phyloP scores from a whole-genome alignment of 495 filamentous ascomycete genomes.

The Podospora conica region DNA sequence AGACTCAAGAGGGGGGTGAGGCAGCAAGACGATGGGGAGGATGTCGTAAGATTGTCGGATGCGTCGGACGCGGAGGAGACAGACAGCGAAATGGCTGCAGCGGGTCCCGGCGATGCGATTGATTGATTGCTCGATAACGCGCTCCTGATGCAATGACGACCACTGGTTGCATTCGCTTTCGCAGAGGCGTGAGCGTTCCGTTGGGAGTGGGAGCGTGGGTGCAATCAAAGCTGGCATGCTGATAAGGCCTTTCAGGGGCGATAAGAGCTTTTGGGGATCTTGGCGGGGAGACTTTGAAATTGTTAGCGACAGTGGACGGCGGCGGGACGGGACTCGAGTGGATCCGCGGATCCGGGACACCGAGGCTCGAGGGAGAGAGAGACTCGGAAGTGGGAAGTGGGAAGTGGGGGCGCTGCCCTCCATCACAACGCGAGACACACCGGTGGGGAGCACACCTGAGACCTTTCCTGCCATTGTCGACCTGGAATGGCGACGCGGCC shows the following conservation, averaged over 20 bases:
- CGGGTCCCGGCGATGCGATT: background rate
- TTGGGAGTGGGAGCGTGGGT: background rate
- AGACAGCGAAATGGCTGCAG: background rate
- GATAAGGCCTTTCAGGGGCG: background rate
- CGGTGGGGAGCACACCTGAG: conserved; percentile 1
- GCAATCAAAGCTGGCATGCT: background rate
- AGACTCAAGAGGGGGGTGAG: too few relatives aligned
- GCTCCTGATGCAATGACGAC: background rate
- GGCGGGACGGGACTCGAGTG: background rate
- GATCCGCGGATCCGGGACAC: background rate
- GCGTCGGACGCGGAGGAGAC: background rate
- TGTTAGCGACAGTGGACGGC: background rate
- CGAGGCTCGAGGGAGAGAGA: background rate
- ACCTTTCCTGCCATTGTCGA: conserved; percentile 3
- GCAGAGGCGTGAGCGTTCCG: background rate
- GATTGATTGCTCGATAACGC: background rate
- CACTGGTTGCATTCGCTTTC: background rate
- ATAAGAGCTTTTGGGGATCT: background rate
- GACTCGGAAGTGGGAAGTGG: background rate
- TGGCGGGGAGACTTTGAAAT: background rate
- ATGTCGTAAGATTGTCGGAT: background rate
- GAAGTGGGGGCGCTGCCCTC: background rate
- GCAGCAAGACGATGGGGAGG: background rate
- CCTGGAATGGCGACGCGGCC: background rate
- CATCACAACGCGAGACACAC: background rate